Conservation (phyloP, 1,139 yeast genomes). For the Blastobotrys petasosporus region DNA sequence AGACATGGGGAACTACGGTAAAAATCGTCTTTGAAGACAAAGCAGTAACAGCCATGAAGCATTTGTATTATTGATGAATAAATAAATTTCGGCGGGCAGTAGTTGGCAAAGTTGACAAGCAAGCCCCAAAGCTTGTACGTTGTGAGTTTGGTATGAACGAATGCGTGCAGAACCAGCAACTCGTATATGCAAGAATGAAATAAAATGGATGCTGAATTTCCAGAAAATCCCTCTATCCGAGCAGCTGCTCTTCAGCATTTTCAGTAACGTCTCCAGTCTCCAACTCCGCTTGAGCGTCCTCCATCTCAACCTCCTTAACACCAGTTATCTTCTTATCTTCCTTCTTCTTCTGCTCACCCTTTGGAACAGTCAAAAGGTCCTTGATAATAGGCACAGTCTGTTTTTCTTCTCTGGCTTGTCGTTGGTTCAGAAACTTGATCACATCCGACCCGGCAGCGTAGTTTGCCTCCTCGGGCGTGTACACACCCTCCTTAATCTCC, state of each 20-base stretch:
- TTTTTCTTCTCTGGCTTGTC: conserved; percentile 11
- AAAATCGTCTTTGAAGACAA: no score
- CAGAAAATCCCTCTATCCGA: no score
- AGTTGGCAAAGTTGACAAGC: no score
- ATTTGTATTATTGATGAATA: no score
- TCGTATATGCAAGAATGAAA: no score
- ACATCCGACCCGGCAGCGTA: conserved; percentile 83
- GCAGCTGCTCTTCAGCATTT: background rate
- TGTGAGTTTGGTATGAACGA: no score
- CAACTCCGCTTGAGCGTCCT: background rate
- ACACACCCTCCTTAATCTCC: conserved; percentile 70
- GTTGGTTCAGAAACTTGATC: conserved; percentile 49
- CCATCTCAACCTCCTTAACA: background rate
- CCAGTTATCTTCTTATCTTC: background rate
- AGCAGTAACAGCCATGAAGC: no score
- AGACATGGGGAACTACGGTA: no score
- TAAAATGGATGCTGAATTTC: no score
- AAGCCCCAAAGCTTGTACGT: no score
- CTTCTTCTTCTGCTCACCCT: conserved; percentile 7
- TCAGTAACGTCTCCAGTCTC: background rate
- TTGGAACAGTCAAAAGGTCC: conserved; percentile 11
- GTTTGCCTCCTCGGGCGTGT: conserved; percentile 80
- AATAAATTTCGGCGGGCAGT: no score
- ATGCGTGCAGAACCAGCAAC: no score
- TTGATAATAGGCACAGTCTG: conserved; percentile 13